These are phyloP conservation scores for Sporothrix luriei DNA, from an alignment of 2,329 filamentous ascomycete genomes.

Conservation along the genomic window DNA sequence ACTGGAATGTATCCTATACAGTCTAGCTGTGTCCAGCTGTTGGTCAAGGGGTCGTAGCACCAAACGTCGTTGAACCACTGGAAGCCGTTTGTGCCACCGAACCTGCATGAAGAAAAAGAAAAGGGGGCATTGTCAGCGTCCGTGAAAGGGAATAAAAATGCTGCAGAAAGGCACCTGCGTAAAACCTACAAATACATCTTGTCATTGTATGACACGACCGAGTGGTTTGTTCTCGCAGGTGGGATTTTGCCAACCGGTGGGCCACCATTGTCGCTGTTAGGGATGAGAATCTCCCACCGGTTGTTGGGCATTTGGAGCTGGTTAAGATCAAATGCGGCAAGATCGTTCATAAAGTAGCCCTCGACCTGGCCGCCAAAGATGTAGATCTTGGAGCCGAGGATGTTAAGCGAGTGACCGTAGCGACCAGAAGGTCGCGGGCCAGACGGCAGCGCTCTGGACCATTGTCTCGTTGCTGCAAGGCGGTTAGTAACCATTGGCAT, in stretches of 20 bases:
- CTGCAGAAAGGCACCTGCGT: background rate
- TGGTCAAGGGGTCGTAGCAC: conserved; percentile 84
- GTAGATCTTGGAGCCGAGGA: conserved; percentile 94
- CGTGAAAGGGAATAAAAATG: background rate
- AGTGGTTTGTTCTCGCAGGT: conserved; percentile 91
- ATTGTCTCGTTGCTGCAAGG: conserved; percentile 84
- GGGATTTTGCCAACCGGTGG: conserved; percentile 68
- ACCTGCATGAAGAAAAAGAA: conserved; percentile 56
- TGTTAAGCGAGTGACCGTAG: conserved; percentile 95
- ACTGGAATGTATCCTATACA: conserved; percentile 98
- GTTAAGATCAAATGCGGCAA: conserved; percentile 93
- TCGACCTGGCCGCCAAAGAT: conserved; percentile 98
- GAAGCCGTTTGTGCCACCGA: conserved; percentile 93
- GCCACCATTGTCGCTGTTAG: conserved; percentile 67
- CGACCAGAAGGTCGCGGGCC: conserved; percentile 84
- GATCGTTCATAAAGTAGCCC: conserved; percentile 96
- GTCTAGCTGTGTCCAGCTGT: conserved; percentile 84
- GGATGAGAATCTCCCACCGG: conserved; percentile 89
- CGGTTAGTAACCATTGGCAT: conserved; percentile 25
- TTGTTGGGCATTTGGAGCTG: conserved; percentile 88
- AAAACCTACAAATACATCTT: conserved; percentile 82
- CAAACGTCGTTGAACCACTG: conserved; percentile 99
- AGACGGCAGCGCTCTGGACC: conserved; percentile 89
- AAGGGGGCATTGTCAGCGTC: conserved; percentile 4
- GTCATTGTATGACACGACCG: conserved; percentile 87